Percentiles rank a stretch among this genome's conserved stretches.
These are phyloP conservation scores for Penicillium canariense DNA, from an alignment of 495 filamentous ascomycete species.

Conservation along the genomic window DNA sequence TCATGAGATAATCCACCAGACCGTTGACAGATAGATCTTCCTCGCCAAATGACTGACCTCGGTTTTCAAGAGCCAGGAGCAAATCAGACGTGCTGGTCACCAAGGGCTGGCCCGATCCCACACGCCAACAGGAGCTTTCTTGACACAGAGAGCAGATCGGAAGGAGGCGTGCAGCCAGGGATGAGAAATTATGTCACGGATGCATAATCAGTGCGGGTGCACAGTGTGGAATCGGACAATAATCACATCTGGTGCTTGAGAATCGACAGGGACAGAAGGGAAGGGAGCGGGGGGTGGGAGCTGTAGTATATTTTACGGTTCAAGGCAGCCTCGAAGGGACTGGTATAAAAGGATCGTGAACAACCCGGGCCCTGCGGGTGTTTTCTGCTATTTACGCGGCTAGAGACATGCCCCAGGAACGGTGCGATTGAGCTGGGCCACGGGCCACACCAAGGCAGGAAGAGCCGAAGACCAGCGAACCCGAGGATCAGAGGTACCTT, in stretches of 20 bases:
- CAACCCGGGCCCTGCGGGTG: conserved; percentile 3
- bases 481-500: background rate
- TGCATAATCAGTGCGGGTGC: conserved; percentile 10
- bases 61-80: background rate
- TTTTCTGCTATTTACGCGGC: conserved; percentile 16
- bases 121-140: background rate
- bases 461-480: background rate
- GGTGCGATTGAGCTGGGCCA: conserved; percentile 10
- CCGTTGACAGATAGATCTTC: background rate
- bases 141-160: conserved; percentile 6
- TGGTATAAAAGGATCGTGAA: conserved; percentile 19
- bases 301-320: background rate
- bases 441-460: conserved; percentile 18
- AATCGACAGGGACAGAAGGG: background rate
- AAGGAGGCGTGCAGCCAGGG: conserved; percentile 15
- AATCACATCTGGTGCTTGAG: background rate
- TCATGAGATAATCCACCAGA: conserved; percentile 3
- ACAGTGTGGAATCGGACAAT: conserved; percentile 5
- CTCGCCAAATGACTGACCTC: conserved; percentile 3
- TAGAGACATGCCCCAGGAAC: conserved; percentile 13
- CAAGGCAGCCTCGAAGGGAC: background rate
- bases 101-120: background rate
- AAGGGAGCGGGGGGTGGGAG: conserved; percentile 1
- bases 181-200: conserved; percentile 27
- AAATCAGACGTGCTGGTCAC: background rate